A percentile compares a stretch with the other conserved stretches of the same genome.
Evolutionary conservation across 257 asterid genomes (phyloP).

Genomic region (Osmanthus fragrans): DNA sequence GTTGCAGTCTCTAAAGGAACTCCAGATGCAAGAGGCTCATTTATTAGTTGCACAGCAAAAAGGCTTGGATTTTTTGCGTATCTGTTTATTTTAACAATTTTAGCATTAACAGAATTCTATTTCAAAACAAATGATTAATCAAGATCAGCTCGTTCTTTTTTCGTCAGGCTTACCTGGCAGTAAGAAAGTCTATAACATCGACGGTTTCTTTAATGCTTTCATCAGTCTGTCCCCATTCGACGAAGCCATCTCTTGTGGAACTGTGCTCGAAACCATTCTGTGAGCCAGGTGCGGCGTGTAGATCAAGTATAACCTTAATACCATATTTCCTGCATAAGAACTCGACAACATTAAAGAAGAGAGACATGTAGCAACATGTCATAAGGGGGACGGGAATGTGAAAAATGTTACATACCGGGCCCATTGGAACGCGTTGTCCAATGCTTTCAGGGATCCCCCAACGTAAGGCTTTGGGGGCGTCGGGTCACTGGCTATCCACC

Average conservation of each 20-base stretch:
- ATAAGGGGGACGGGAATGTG: background rate
- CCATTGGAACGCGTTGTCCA: constrained; percentile 76
- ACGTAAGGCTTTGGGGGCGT: constrained; percentile 70
- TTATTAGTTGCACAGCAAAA: constrained; percentile 61
- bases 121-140: background rate
- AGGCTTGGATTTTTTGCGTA: constrained; percentile 59
- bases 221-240: constrained; percentile 68
- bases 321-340: constrained; percentile 59
- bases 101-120: too few relatives aligned
- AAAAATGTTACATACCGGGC: constrained; percentile 40
- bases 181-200: constrained; percentile 44
- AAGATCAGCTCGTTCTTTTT: background rate
- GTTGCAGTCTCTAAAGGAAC: constrained; percentile 37
- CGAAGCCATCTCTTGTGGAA: constrained; percentile 61
- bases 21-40: constrained; percentile 69
- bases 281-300: constrained; percentile 82
- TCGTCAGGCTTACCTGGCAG: constrained; percentile 39
- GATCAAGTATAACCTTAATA: constrained; percentile 58
- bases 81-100: constrained; percentile 16
- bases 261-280: constrained; percentile 77
- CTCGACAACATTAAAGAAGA: background rate
- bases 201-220: constrained; percentile 60
- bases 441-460: constrained; percentile 58
- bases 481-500: constrained; percentile 78
- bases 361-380: too few relatives aligned